Evolutionary conservation across 352 stramenopile genomes (phyloP), one percentile per base, ranked within the genome.

Genomic region (Pythium brassicae): DNA sequence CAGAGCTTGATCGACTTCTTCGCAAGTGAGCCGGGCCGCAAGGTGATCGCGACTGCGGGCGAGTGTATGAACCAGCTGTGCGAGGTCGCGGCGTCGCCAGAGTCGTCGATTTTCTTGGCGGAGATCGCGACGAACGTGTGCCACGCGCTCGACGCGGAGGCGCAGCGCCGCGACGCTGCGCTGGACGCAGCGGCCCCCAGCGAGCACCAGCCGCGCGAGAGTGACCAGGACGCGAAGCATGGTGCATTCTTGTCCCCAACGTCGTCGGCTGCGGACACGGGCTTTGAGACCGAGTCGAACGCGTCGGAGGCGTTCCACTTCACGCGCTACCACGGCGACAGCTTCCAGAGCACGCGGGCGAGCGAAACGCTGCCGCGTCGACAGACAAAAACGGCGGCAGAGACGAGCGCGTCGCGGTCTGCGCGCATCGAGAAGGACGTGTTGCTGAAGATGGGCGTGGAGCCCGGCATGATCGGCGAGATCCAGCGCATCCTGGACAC

Each of bases 1-100:
- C 80, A 92, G 69, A 81, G 72, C 29, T 50, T 86, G 6, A 67
- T 92, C 46, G 78, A 92, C 51, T 88, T 92, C 44, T 83, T 92
- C 37, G 78, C 83, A 15, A 92, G 76, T 39, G 56, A 69, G 4
- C 63, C 78, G 10, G 83, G 83, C 15, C 70, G 74, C n/a, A 64
- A 72, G 9, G 65, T 89, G 46, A 77, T 92, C 37, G 68, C 69
- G 22, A 82, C 72, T 40, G 65, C 69, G 0, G 60, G 74, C n/a
- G 71, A 86, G 44, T 90, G 76, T 23, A 40, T 85, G 45, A 72
- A 51, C 4, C 63, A 76, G 51, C 56, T 80, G 23, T 76, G 57
- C 26, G 78, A 89, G 40, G 73, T 90, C 53, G 66, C 72, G 0
- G 78, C 83, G 59, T 90, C 83, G 20, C 76, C 78, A 1, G 83